phyloP scores from a whole-genome alignment of 129 eudicot genomes.

The Cynara cardunculus region DNA sequence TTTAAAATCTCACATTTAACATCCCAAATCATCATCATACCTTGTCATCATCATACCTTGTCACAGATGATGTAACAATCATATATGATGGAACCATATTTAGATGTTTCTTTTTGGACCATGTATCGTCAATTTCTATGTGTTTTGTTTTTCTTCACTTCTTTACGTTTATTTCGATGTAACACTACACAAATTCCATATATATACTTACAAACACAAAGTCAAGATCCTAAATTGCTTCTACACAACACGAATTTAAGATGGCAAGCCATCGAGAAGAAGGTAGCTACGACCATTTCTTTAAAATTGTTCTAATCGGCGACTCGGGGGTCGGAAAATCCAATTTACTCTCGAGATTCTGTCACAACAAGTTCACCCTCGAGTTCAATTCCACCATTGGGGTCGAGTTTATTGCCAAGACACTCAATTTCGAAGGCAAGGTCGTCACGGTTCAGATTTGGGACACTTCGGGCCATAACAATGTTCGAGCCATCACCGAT shows the following conservation, averaged over 20 bases:
- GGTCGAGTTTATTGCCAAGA: conserved; percentile 20
- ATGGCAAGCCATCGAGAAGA: conserved; percentile 8
- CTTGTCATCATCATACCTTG: no score
- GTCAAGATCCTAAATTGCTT: background rate
- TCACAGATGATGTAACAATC: no score
- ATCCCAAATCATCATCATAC: no score
- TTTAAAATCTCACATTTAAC: no score
- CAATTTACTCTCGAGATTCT: conserved; percentile 25
- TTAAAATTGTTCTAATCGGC: conserved; percentile 24
- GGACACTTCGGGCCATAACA: conserved; percentile 30
- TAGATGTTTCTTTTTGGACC: background rate
- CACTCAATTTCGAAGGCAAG: conserved; percentile 17
- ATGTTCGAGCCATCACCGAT: conserved; percentile 62
- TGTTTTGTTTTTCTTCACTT: conserved; percentile 30
- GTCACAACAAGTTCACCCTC: conserved; percentile 32
- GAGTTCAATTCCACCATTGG: conserved; percentile 30
- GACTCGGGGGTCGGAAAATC: conserved; percentile 29
- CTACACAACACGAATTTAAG: background rate
- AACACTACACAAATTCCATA: background rate
- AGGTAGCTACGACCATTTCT: conserved; percentile 1
- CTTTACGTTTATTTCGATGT: background rate
- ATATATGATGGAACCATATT: background rate
- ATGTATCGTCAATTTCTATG: conserved; percentile 15
- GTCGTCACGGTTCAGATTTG: conserved; percentile 25
- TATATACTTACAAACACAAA: background rate